These are phyloP conservation scores for Acanthamoeba healyi DNA, from an alignment of 208 protist genomes.

Conservation along the genomic window DNA sequence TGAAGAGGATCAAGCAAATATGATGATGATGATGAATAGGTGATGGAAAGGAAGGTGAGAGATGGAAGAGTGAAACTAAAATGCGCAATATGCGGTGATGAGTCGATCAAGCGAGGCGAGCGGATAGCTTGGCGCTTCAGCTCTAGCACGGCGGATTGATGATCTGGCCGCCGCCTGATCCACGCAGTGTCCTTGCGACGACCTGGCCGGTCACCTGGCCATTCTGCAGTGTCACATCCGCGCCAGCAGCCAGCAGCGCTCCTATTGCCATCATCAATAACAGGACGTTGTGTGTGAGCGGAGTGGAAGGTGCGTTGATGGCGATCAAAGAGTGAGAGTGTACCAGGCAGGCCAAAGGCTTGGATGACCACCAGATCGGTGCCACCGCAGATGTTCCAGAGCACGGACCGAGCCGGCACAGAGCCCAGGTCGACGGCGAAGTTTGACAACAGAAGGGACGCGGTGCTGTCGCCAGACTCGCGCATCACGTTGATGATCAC, in stretches of 20 bases:
- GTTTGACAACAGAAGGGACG: background rate
- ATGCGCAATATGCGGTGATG: too few species aligned
- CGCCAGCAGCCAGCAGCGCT: background rate
- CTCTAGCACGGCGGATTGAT: slow-evolving; percentile 35
- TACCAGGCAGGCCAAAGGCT: slow-evolving; percentile 14
- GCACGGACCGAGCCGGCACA: background rate
- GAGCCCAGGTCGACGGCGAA: slow-evolving; percentile 2
- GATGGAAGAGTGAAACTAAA: too few species aligned
- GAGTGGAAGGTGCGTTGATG: background rate
- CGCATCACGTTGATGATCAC: slow-evolving; percentile 61
- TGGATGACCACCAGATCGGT: slow-evolving; percentile 28
- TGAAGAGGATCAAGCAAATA: too few species aligned
- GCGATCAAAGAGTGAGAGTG: background rate
- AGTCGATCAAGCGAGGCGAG: too few species aligned
- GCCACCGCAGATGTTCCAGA: slow-evolving; percentile 66
- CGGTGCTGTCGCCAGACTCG: background rate
- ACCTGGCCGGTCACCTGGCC: slow-evolving; percentile 14
- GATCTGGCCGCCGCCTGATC: slow-evolving; percentile 29
- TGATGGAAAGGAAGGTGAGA: too few species aligned
- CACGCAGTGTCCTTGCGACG: background rate
- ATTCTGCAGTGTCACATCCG: slow-evolving; percentile 48
- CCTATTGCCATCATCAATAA: background rate
- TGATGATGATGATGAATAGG: too few species aligned
- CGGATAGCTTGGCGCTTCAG: too few species aligned
- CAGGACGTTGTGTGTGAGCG: background rate